phyloP scores from a whole-genome alignment of 2,329 filamentous ascomycete species.

The Neonectria sp. region DNA sequence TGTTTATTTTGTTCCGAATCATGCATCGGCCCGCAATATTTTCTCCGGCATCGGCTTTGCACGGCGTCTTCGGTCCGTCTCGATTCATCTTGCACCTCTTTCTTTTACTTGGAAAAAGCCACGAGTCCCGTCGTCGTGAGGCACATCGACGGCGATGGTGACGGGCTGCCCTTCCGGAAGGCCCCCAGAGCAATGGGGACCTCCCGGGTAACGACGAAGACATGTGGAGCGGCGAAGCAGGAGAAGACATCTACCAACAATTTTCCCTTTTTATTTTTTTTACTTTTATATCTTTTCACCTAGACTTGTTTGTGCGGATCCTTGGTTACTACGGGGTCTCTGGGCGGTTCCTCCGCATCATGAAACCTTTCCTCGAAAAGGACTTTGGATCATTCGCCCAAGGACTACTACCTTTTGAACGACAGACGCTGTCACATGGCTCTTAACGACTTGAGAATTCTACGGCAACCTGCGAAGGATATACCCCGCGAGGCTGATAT shows the following conservation, averaged over 20 bases:
- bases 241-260: conserved; percentile 46
- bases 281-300: conserved; percentile 47
- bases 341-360: conserved; percentile 46
- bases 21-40: conserved; percentile 48
- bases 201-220: conserved; percentile 25
- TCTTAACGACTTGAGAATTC: conserved; percentile 55
- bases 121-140: conserved; percentile 26
- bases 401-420: conserved; percentile 53
- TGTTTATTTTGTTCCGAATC: conserved; percentile 50
- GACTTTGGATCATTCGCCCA: conserved; percentile 54
- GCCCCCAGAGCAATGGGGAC: background rate
- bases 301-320: conserved; percentile 50
- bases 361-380: conserved; percentile 48
- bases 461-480: conserved; percentile 59
- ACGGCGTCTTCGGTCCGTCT: conserved; percentile 50
- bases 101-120: conserved; percentile 39
- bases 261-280: conserved; percentile 38
- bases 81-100: conserved; percentile 47
- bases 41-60: conserved; percentile 47
- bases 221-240: conserved; percentile 27
- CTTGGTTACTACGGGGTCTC: conserved; percentile 49
- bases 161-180: conserved; percentile 20
- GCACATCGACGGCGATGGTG: conserved; percentile 14
- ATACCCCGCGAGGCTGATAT: conserved; percentile 58
- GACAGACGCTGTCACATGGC: conserved; percentile 55